These are phyloP conservation scores for Phytophthora cactorum DNA, from an alignment of 352 stramenopile genomes.

Conservation along the genomic window DNA sequence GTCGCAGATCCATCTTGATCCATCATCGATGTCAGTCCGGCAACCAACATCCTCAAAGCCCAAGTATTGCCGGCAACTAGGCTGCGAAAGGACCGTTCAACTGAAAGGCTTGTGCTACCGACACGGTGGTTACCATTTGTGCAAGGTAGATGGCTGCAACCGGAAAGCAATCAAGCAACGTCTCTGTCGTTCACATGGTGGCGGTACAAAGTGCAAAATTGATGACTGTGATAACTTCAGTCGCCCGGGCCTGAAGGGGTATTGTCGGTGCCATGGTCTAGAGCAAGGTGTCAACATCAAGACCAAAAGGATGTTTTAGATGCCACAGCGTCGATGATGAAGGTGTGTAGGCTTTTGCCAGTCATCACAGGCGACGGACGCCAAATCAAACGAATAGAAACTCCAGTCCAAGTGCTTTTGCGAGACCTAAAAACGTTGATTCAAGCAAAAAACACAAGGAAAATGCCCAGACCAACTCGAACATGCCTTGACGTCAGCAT, in stretches of 20 bases:
- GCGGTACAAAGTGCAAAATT: neutral
- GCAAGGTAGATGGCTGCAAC: slow-evolving; percentile 8
- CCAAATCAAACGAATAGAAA: neutral
- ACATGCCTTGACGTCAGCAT: too few relatives aligned
- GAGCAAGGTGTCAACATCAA: neutral
- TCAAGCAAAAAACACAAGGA: too few relatives aligned
- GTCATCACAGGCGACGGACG: neutral
- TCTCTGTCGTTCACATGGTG: neutral
- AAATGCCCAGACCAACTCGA: too few relatives aligned
- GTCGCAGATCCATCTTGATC: too few relatives aligned
- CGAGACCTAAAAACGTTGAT: too few relatives aligned
- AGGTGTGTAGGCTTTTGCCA: neutral
- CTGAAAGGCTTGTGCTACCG: slow-evolving; percentile 2
- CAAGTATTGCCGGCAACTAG: neutral
- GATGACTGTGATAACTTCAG: neutral
- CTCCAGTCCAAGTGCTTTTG: neutral
- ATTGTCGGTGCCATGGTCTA: neutral
- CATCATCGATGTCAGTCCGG: too few relatives aligned
- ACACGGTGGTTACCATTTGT: slow-evolving; percentile 9
- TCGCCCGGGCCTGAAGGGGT: neutral
- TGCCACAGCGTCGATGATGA: too few relatives aligned
- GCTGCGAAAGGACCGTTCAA: slow-evolving; percentile 1
- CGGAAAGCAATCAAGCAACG: neutral
- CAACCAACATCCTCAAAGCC: neutral
- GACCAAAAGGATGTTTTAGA: too few relatives aligned